A percentile compares a stretch with the other conserved stretches of the same genome.
These are phyloP conservation scores for Eremothecium sinecaudum DNA, from an alignment of 1,139 yeast genomes.

Conservation along the genomic window DNA sequence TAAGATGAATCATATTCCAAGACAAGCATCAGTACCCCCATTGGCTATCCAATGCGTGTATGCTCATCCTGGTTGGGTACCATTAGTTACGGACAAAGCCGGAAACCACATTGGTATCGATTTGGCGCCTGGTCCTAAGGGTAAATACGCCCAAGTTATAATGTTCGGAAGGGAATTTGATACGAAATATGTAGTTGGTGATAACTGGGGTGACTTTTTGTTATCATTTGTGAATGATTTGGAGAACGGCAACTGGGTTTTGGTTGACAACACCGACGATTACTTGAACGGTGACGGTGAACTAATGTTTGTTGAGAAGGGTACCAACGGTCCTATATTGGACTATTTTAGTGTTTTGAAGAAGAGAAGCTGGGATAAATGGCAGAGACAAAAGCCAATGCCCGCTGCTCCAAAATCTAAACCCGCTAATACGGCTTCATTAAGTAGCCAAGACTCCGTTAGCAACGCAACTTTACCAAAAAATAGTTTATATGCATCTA, in stretches of 20 bases:
- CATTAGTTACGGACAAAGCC: conserved; percentile 73
- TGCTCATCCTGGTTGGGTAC: conserved; percentile 88
- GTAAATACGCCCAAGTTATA: conserved; percentile 76
- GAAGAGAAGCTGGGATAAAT: conserved; percentile 32
- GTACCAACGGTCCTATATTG: conserved; percentile 41
- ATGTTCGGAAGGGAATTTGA: conserved; percentile 86
- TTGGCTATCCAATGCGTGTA: conserved; percentile 59
- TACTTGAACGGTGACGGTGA: conserved; percentile 64
- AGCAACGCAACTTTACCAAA: too few relatives aligned
- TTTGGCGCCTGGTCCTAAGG: conserved; percentile 70
- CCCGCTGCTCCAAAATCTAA: neutral
- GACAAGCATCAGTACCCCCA: conserved; percentile 68
- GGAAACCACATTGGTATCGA: conserved; percentile 90
- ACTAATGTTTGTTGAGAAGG: conserved; percentile 51
- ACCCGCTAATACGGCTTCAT: neutral
- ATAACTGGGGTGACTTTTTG: conserved; percentile 78
- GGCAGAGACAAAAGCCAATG: conserved; percentile 8
- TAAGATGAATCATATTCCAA: conserved; percentile 37
- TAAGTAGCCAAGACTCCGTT: too few relatives aligned
- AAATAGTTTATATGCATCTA: too few relatives aligned
- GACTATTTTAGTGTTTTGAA: conserved; percentile 57
- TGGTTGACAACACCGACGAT: conserved; percentile 49
- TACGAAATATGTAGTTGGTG: conserved; percentile 65
- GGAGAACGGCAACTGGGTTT: conserved; percentile 64
- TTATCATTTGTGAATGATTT: conserved; percentile 75